phyloP scores from a whole-genome alignment of 2,329 filamentous ascomycete genomes.

The Fusarium nisikadoi region DNA sequence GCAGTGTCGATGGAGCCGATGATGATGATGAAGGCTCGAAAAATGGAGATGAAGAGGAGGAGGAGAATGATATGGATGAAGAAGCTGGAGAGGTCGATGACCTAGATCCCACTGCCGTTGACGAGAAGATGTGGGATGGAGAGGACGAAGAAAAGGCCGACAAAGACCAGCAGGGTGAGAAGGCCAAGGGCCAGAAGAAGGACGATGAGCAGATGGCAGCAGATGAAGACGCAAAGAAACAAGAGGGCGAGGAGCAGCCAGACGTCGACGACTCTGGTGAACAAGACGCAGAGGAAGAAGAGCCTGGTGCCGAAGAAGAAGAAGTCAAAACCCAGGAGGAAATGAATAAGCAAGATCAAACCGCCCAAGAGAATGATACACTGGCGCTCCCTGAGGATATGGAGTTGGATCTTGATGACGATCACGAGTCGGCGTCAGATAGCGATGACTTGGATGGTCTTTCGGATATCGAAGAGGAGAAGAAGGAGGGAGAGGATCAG shows the following conservation, averaged over 20 bases:
- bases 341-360: constrained; percentile 72
- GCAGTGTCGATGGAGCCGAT: constrained; percentile 69
- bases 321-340: constrained; percentile 66
- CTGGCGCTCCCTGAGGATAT: constrained; percentile 90
- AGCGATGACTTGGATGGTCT: constrained; percentile 70
- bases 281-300: constrained; percentile 65
- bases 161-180: constrained; percentile 81
- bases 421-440: constrained; percentile 65
- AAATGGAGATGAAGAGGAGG: constrained; percentile 71
- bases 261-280: constrained; percentile 59
- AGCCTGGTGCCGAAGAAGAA: constrained; percentile 70
- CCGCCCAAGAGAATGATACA: constrained; percentile 82
- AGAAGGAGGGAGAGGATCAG: constrained; percentile 51
- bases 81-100: constrained; percentile 93
- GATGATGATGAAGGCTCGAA: constrained; percentile 70
- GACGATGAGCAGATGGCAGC: constrained; percentile 69
- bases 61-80: constrained; percentile 84
- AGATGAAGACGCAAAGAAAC: constrained; percentile 67
- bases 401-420: constrained; percentile 83
- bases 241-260: constrained; percentile 51
- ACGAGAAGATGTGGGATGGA: constrained; percentile 99
- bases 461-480: constrained; percentile 62
- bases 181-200: constrained; percentile 75
- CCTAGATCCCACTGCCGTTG: constrained; percentile 86
- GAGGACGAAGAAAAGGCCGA: constrained; percentile 81